Percentiles rank a stretch among this genome's conserved stretches.
Evolutionary conservation across 2,329 filamentous ascomycete species (phyloP).

Genomic region (Chlorencoelia australis): DNA sequence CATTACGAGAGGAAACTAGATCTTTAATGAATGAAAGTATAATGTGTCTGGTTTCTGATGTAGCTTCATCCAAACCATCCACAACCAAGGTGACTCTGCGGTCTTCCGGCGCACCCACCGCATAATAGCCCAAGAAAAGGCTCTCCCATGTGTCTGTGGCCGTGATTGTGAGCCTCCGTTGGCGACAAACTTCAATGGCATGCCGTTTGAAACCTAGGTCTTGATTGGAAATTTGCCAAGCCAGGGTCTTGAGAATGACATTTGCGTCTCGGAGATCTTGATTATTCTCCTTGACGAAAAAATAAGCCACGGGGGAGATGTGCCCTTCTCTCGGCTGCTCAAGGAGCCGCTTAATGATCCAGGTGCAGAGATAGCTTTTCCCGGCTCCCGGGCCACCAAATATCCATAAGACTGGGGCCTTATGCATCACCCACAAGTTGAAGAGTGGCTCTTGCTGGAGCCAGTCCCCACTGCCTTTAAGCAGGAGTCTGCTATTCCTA

Average conservation of each 20-base stretch:
- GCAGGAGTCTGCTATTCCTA: not conserved
- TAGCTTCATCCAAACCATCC: not conserved
- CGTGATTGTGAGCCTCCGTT: not conserved
- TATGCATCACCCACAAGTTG: not conserved
- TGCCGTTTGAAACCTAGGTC: conserved; percentile 48
- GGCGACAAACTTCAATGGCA: not conserved
- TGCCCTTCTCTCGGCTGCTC: not conserved
- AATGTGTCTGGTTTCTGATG: not conserved
- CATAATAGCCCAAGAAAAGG: not conserved
- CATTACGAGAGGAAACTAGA: not conserved
- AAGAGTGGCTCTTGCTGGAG: not conserved
- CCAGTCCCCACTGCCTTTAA: not conserved
- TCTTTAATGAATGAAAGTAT: not conserved
- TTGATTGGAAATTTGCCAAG: conserved; percentile 56
- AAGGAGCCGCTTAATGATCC: not conserved
- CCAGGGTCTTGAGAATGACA: conserved; percentile 44
- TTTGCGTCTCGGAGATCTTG: not conserved
- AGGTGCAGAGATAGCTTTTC: not conserved
- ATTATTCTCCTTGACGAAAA: not conserved
- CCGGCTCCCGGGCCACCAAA: not conserved
- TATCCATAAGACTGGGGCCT: not conserved
- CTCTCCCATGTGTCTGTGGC: not conserved
- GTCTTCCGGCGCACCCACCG: not conserved
- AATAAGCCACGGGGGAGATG: not conserved
- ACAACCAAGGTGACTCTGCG: not conserved